These are phyloP conservation scores for Scytalidium sp. DNA, from an alignment of 2,329 filamentous ascomycete species.

Conservation along the genomic window DNA sequence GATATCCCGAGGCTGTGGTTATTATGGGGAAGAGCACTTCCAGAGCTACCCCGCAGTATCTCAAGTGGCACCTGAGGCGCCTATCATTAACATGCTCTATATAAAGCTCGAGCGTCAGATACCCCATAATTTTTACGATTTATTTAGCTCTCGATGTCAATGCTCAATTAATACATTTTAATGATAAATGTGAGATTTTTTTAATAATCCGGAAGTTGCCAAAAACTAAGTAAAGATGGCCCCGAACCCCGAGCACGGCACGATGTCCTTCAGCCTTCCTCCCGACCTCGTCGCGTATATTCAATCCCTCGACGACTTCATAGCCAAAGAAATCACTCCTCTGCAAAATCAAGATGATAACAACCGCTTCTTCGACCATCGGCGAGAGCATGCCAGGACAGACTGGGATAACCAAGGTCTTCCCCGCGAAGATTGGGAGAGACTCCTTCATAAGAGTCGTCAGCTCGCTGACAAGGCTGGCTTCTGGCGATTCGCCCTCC, in stretches of 20 bases:
- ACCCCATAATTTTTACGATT: too few species aligned
- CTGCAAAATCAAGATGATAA: conserved; percentile 59
- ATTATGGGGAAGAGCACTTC: background rate
- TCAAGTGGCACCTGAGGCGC: background rate
- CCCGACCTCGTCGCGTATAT: conserved; percentile 45
- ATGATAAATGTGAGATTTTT: background rate
- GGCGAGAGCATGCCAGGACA: conserved; percentile 58
- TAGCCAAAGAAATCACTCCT: conserved; percentile 48
- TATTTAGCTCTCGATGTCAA: too few species aligned
- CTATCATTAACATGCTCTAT: background rate
- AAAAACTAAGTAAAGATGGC: conserved; percentile 9
- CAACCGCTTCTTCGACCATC: conserved; percentile 63
- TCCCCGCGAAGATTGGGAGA: conserved; percentile 57
- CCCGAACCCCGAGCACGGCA: conserved; percentile 15
- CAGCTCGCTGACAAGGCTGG: conserved; percentile 54
- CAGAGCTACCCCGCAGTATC: background rate
- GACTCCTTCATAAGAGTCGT: conserved; percentile 45
- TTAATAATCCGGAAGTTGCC: background rate
- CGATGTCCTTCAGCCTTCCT: conserved; percentile 56
- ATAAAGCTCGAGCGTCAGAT: too few species aligned
- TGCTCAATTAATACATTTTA: background rate
- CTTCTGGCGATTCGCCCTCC: conserved; percentile 58
- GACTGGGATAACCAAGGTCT: conserved; percentile 52
- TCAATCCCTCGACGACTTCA: conserved; percentile 52
- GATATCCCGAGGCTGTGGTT: background rate